Evolutionary conservation across 306 rosid species (phyloP), one percentile per base, ranked within the genome.

Genomic region (Heteromeles arbutifolia): DNA sequence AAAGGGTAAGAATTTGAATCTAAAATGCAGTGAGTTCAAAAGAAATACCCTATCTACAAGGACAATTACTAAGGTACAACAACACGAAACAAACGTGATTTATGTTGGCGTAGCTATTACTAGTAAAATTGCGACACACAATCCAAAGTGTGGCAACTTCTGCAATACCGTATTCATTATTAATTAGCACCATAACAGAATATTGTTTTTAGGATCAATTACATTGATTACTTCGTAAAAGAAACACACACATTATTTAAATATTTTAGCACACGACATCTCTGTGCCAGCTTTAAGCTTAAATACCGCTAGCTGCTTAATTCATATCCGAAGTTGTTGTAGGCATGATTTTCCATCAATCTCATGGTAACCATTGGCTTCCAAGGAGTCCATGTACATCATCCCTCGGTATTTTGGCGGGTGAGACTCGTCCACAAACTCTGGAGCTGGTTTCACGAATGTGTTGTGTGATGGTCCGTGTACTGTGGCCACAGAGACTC

Each of bases 331-430:
- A 37, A 79, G 19, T 64, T 72, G 58, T 11, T 41, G 37, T 4
- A 73, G 17, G 15, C 69, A 29, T 34, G 78, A 79, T 22, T 73
- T 67, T 11, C 68, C 78, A 45, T 79, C 82, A 58, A 79, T 80
- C 65, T 32, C 70, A 44, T 84, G 24, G 1, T 26, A 5, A 0
- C 88, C 86, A 48, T 77, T 81, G 61, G 81, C 87, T 82, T 75
- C 79, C 82, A 88, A 82, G n/a, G 81, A 77, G 64, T 82, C 84
- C 74, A 69, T 85, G 44, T 84, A 85, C 9, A 87, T 84, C 82
- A 74, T 74, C 12, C 86, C 86, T 52, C 18, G 78, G 70, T 83
- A 85, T 8, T 68, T 66, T 0, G 53, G 69, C 39, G 86, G 91
- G 44, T 81, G 84, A 69, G 78, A 75, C 32, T 78, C 85, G 37